A percentile compares a stretch with the other conserved stretches of the same genome.
These are phyloP conservation scores for Leishmania aethiopica DNA, from an alignment of 208 protist species.

Conservation along the genomic window DNA sequence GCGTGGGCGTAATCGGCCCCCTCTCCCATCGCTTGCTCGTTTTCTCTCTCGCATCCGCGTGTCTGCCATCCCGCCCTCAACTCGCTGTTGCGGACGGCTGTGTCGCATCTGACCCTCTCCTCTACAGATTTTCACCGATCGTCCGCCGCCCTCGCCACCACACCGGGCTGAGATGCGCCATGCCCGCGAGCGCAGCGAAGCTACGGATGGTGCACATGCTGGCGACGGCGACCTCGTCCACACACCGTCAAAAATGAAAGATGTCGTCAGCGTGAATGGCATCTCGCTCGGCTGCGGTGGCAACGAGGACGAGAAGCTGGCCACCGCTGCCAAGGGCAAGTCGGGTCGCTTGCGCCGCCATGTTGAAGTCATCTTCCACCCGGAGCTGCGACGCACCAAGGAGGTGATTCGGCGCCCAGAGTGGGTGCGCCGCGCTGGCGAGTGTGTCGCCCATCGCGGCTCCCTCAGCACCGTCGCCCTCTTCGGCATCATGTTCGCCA, in stretches of 20 bases:
- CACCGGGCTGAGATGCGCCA: slow-evolving; percentile 15
- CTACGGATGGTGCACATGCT: slow-evolving; percentile 1
- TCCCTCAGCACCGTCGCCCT: slow-evolving; percentile 64
- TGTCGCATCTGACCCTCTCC: not conserved
- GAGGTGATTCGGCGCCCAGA: slow-evolving; percentile 78
- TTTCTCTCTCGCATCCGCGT: not conserved
- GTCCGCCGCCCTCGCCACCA: not conserved
- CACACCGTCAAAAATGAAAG: not conserved
- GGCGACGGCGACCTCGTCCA: not conserved
- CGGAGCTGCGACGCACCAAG: slow-evolving; percentile 69
- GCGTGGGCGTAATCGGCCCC: not conserved
- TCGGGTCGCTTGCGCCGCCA: slow-evolving; percentile 12
- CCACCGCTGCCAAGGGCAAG: not conserved
- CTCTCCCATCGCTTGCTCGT: not conserved
- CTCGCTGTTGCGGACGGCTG: not conserved
- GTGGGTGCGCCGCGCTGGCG: slow-evolving; percentile 71
- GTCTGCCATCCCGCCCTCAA: not conserved
- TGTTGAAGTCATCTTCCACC: slow-evolving; percentile 66
- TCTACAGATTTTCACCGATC: not conserved
- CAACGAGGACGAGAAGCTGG: not conserved
- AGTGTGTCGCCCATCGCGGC: slow-evolving; percentile 75
- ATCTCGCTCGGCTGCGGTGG: not conserved
- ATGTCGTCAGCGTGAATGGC: not conserved
- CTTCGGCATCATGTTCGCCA: slow-evolving; percentile 80
- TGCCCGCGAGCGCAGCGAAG: slow-evolving; percentile 19